Percentiles rank a stretch among this genome's conserved stretches.
These are phyloP conservation scores for Corinectria fuckeliana DNA, from an alignment of 2,329 filamentous ascomycete genomes.

Conservation along the genomic window DNA sequence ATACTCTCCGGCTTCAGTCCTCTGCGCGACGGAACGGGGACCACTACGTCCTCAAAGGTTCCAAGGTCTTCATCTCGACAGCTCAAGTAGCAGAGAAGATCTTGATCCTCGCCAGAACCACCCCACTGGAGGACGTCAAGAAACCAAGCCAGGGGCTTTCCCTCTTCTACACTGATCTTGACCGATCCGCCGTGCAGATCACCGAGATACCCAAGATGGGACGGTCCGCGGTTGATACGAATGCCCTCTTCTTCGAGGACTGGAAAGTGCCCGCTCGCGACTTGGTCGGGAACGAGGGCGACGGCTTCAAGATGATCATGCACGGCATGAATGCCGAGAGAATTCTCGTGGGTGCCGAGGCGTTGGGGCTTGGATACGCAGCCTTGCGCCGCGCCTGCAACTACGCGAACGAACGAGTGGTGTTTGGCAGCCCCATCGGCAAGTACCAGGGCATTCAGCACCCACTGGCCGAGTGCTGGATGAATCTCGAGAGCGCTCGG, in stretches of 20 bases:
- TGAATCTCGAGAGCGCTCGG: constrained; percentile 23
- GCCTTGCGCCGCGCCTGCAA: constrained; percentile 12
- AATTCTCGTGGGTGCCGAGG: constrained; percentile 17
- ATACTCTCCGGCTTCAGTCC: constrained; percentile 16
- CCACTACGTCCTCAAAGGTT: constrained; percentile 12
- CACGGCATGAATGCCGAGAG: constrained; percentile 26
- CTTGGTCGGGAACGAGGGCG: constrained; percentile 15
- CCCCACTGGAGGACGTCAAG: constrained; percentile 5
- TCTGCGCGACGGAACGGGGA: neutral
- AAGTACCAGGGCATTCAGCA: constrained; percentile 26
- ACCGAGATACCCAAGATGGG: constrained; percentile 23
- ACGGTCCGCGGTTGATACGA: constrained; percentile 13
- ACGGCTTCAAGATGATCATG: constrained; percentile 27
- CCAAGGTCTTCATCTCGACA: constrained; percentile 19
- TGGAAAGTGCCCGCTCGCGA: constrained; percentile 17
- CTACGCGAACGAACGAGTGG: constrained; percentile 16
- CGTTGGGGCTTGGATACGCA: constrained; percentile 16
- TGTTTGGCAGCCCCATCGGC: constrained; percentile 12
- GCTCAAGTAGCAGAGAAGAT: constrained; percentile 22
- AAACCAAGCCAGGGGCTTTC: constrained; percentile 16
- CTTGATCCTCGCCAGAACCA: constrained; percentile 12
- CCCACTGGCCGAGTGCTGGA: constrained; percentile 22
- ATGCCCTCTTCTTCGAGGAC: constrained; percentile 14
- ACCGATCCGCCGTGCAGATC: constrained; percentile 9
- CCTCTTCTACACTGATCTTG: constrained; percentile 18